Base-by-base conservation (phyloP, 208 protist species). In the Trichomonas tenax region DNA sequence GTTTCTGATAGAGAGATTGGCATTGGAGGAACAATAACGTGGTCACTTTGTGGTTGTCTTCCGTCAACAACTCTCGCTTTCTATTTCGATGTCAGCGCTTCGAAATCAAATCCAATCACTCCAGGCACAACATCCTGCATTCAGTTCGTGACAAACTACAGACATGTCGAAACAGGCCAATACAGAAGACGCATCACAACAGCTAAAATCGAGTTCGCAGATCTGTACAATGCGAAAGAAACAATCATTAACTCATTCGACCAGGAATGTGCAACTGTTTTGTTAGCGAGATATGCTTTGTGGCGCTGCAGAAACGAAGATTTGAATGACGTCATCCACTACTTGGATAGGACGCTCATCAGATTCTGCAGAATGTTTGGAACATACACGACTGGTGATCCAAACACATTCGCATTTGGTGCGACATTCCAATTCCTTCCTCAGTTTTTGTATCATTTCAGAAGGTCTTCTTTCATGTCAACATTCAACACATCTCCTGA, bases 361-460 rank as follows among this genome's bases (percentile, higher is more conserved):
- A 97, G 98, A n/a, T 98, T 99, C 23, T 98, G 99, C 36, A 96
- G 97, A 36, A 98, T 98, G 95, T 99, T 99, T 96, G 98, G 98
- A 6, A 96, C 96, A 63, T 97, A 97, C 81, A 96, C 86, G n/a
- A 97, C 97, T 96, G 96, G 99, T 96, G 97, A 99, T 84, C 98
- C 99, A 26, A 90, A 96, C 82, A 98, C 98, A 46, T 98, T 98
- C 95, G 97, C 97, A 31, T 97, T 99, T 58, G 97, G 98, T 40
- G 96, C 97, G 15, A 96, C 98, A 96, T 99, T 99, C 96, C 97
- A 98, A 6, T 97, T 99, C 88, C 99, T 99, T 96, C 99, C 99
- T 17, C 98, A 99, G 96, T 99, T 99, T 97, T 99, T 99, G 98
- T 99, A 99, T 97, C 99, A 99, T 97, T 97, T 99, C 31, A 98